Evolutionary conservation across 1,284 basidiomycete genomes (phyloP), one percentile per base, ranked within the genome.

Genomic region (Cryptococcus hybrid): DNA sequence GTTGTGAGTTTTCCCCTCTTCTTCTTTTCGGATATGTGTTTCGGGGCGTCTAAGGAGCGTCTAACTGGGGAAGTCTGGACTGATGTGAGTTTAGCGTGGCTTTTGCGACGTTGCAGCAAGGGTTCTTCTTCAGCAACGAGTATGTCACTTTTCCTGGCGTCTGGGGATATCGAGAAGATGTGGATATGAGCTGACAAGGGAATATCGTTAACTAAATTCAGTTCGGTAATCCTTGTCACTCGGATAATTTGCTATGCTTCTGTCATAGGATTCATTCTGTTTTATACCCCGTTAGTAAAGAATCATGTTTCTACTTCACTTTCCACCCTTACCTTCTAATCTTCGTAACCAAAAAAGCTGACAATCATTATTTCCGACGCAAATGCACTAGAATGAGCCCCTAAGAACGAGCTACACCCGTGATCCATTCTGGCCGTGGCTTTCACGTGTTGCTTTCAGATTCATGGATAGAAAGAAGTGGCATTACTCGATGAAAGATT

Each of bases 81-180:
- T 30, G 46, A 30, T n/a, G 18, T 47, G 12, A 43, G 34, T 30
- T 13, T 38, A 56, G 55, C 37, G 60, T 71, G 34, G 62, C 60
- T 2, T 40, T 59, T 9, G 61, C 64, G 1, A 71, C 68, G 9
- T 54, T 69, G 3, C 65, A 65, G 51, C 60, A 66, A 36, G 66
- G 66, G 5, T 57, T 69, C 42, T 69, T 64, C 56, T 60, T 59
- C 49, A 58, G 49, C 46, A 55, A 52, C 48, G 52, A 54, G 59
- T 61, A 24, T 34, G 59, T 61, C 35, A 11, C 38, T 11, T 8
- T 46, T 15, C 4, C 11, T 30, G 30, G 30, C 30, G 30, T 30
- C 30, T 30, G 30, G 3, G 18, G 9, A 12, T 51, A 7, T 15
- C 12, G 13, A 43, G 38, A 30, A 30, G 30, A 30, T 30, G 30